phyloP scores from a whole-genome alignment of 345 rosid species.

The Hevea brasiliensis region DNA sequence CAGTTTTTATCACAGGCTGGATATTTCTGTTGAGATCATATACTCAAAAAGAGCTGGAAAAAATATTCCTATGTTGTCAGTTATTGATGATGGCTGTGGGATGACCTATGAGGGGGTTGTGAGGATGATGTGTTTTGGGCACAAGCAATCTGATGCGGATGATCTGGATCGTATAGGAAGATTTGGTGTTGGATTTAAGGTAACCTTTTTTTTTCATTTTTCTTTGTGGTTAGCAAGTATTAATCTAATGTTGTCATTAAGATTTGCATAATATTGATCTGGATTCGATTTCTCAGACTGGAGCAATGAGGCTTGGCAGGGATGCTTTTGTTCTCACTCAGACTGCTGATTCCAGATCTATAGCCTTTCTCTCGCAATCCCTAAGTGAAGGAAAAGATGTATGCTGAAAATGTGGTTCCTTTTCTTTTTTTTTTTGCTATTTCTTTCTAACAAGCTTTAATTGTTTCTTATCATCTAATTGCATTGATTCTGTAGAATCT shows the following conservation, averaged over 20 bases:
- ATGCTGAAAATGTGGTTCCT: background rate
- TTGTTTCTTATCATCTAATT: conserved; percentile 5
- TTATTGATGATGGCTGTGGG: conserved; percentile 41
- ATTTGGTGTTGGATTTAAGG: conserved; percentile 48
- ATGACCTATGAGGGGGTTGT: conserved; percentile 33
- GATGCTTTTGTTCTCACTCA: conserved; percentile 42
- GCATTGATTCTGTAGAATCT: conserved; percentile 25
- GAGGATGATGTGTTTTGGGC: conserved; percentile 41
- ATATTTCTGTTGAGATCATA: conserved; percentile 32
- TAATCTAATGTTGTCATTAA: background rate
- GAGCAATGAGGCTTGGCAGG: conserved; percentile 43
- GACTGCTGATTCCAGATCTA: conserved; percentile 37
- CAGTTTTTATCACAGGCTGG: conserved; percentile 23
- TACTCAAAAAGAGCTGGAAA: conserved; percentile 31
- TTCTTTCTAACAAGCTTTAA: background rate
- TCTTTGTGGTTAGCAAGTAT: background rate
- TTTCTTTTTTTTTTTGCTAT: background rate
- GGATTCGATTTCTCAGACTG: conserved; percentile 28
- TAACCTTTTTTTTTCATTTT: conserved; percentile 4
- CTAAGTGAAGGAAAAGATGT: conserved; percentile 42
- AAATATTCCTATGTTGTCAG: conserved; percentile 35
- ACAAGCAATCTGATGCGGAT: conserved; percentile 34
- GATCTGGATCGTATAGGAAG: conserved; percentile 35
- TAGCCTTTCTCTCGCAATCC: conserved; percentile 44
- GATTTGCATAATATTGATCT: conserved; percentile 14